Base-by-base conservation (phyloP, 192 early-diverging fungal genomes). In the Entophlyctis helioformis region DNA sequence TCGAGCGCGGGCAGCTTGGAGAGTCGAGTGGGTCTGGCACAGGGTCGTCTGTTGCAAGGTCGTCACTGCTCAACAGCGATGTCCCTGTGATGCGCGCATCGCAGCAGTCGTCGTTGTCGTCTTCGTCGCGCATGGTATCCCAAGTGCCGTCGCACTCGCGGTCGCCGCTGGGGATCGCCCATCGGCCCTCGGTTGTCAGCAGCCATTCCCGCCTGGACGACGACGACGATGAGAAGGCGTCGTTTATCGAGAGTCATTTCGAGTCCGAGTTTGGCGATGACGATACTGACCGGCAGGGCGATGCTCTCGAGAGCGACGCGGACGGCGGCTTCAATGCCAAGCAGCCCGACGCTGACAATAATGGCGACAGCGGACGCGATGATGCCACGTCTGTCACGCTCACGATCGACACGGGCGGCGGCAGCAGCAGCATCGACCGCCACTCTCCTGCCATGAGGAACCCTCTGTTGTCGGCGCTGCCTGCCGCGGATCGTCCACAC, bases 1-100 rank as follows among this genome's bases (percentile, higher is more conserved):
- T 71, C 20, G 84, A 87, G 74, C 78, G 36, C 7, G 13, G 13
- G 39, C n/a, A n/a, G n/a, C n/a, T 40, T 40, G 11, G 39, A 6
- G 19, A 40, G 13, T 8, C 8, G 12, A 8, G 39, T 7, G 39
- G 39, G 7, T 6, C 10, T 8, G 39, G 20, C 11, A 18, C 7
- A 7, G 7, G 20, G 20, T 40, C n/a, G n/a, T n/a, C n/a, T n/a
- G n/a, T n/a, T n/a, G n/a, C n/a, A n/a, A n/a, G n/a, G n/a, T n/a
- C n/a, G n/a, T n/a, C n/a, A n/a, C n/a, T n/a, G n/a, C n/a, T n/a
- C n/a, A n/a, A n/a, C n/a, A n/a, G n/a, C n/a, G n/a, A n/a, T n/a
- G n/a, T n/a, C n/a, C n/a, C n/a, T n/a, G n/a, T n/a, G n/a, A n/a
- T n/a, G n/a, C n/a, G n/a, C n/a, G n/a, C n/a, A n/a, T n/a, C n/a